Evolutionary conservation across 2,329 filamentous ascomycete genomes (phyloP), one percentile per base, ranked within the genome.

Genomic region (Diaporthe sp.): DNA sequence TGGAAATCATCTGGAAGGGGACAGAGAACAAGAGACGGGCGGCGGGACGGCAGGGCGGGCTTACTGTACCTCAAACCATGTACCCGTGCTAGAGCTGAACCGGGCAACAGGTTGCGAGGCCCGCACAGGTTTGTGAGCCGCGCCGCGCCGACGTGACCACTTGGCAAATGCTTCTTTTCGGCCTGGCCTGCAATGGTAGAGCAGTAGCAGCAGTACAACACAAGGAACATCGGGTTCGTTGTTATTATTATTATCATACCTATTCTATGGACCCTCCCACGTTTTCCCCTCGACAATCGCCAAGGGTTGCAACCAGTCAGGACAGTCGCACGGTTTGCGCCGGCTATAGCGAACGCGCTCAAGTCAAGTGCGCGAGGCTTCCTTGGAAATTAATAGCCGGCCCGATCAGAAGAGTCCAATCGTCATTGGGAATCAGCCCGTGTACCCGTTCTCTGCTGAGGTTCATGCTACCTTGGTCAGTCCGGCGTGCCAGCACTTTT

Each of bases 1-100:
- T 76, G 73, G 75, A 76, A 76, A 13, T 0, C 55, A 42, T 75
- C 67, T 76, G 72, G 75, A 76, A 76, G 67, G 28, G 7, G 1
- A 4, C 9, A 19, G 25, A 34, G 19, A n/a, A 39, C 46, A 34
- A 42, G 58, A 28, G 9, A n/a, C n/a, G 37, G 10, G 13, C 8
- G 34, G 22, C 34, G 7, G 15, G 31, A 25, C 17, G 19, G 12
- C 15, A 58, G 4, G 42, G 31, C 22, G 9, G 67, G 61, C 65
- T 60, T 34, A 53, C 60, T 70, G 55, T n/a, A 25, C 34, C 17
- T n/a, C 28, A 55, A 10, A 2, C 44, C 12, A 22, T 42, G 28
- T 42, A 39, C 57, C 57, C 34, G 57, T 42, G 37, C 65, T 68
- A 68, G 65, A 68, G 65, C 65, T 53, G 34, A 68, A 68, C 46